Base-by-base conservation (phyloP, 1,139 yeast genomes). In the Nakaseomyces glabratus region DNA sequence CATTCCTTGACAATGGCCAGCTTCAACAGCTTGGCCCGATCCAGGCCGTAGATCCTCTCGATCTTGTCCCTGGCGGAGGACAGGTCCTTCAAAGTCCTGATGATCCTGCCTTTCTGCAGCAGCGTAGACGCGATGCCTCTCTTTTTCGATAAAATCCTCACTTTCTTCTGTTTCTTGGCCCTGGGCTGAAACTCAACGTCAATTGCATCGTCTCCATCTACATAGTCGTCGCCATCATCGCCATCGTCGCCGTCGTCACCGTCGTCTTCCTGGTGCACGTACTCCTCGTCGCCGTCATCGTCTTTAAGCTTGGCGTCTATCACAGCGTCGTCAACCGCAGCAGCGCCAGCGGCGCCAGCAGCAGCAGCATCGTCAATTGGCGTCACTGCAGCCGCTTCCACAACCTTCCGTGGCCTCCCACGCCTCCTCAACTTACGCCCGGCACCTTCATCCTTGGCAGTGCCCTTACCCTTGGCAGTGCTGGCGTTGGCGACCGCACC, bases 31-130 rank as follows among this genome's bases (percentile, higher is more conserved):
- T 60, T 61, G 2, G 48, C 46, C 16, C 46, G 46, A 35, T 60
- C 57, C 6, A 48, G 30, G 2, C 71, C 70, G 42, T 58, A 62
- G 20, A 63, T 41, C 24, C 64, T 46, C 15, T 43, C 48, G 22
- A 62, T 41, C 31, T 63, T 60, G 17, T 65, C 69, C 29, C 60
- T 57, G 4, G 65, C 49, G 1, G 64, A 50, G 2, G 63, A 52
- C 13, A 60, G 34, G 30, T 56, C 60, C 37, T 57, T 60, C 17
- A 51, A 35, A 6, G 41, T 47, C 35, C 60, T 44, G 4, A 55
- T 39, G 15, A 45, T 41, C 16, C 54, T 46, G 9, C 47, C 48
- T 26, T 50, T 50, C 17, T 43, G 38, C 11, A 35, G 46, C 6
- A 46, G 31, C 35, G 32, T 38, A 37, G 33, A 36, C 33, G 15